Base-by-base conservation (phyloP, 768 basidiomycete genomes). In the Lactarius hengduanensis region DNA sequence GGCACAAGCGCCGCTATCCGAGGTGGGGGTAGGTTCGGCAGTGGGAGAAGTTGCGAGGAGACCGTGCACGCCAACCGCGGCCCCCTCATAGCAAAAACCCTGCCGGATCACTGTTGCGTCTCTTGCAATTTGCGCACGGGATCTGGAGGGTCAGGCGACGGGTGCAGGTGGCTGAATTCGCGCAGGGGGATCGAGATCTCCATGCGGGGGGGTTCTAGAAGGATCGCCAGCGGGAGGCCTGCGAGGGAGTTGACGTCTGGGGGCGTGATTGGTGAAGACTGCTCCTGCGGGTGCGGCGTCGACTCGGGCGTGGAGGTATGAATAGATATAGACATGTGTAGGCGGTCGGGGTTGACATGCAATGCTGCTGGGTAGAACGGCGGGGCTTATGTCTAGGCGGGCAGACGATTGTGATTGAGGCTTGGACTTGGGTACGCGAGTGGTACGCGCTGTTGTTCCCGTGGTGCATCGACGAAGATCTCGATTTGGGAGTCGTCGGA, bases 21-120 rank as follows among this genome's bases (percentile, higher is more conserved):
- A 20, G 41, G 22, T 26, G 4, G 20, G 2, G 18, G 7, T 34
- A 8, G n/a, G 45, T 22, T 11, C 4, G 50, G 18, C 16, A 20
- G 41, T 38, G 50, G 45, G 41, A 34, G 18, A 4, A 54, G 16
- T 36, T 59, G 53, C 53, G 66, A 67, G 62, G 62, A 67, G 62
- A 59, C 66, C 62, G 62, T 59, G 66, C 50, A 57, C 66, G 66
- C 66, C 57, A n/a, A 36, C 20, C 34, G 53, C 66, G 62, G 66
- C 22, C 57, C 34, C 66, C 4, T 67, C 66, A 63, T 53, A 32
- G 32, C 32, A 32, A 0, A 30, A 32, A 32, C 32, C 32, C 26
- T 26, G 26, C 26, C 26, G 26, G 26, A 26, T 26, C 26, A 26
- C 26, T 26, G 26, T 26, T 26, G 26, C 26, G 26, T 26, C 26